Percentiles rank a stretch among this genome's conserved stretches.
phyloP scores from a whole-genome alignment of 2,329 filamentous ascomycete species.

The Colletotrichum cereale region DNA sequence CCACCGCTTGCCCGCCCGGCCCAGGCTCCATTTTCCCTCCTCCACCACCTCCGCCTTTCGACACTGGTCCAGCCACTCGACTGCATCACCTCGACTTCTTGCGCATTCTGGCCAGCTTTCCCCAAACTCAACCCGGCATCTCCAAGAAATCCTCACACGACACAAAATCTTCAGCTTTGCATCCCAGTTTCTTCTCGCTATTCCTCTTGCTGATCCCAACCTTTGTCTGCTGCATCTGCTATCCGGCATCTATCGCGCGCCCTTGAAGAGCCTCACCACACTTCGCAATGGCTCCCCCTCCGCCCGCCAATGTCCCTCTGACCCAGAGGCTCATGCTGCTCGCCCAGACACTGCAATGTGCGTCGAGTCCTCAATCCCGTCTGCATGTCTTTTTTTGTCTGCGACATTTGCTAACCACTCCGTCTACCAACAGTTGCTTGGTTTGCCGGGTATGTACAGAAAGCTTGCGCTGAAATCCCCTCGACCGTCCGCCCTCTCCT shows the following conservation, averaged over 20 bases:
- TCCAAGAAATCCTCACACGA: slow-evolving; percentile 30
- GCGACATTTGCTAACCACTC: slow-evolving; percentile 50
- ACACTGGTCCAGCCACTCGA: slow-evolving; percentile 33
- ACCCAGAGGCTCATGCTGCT: slow-evolving; percentile 81
- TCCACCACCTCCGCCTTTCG: slow-evolving; percentile 27
- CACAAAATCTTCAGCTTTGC: slow-evolving; percentile 10
- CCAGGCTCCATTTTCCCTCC: slow-evolving; percentile 35
- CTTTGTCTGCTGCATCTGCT: slow-evolving; percentile 2
- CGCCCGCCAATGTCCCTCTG: slow-evolving; percentile 76
- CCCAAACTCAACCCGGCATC: slow-evolving; percentile 29
- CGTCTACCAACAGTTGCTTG: slow-evolving; percentile 71
- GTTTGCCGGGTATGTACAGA: slow-evolving; percentile 80
- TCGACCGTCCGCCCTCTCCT: slow-evolving; percentile 33
- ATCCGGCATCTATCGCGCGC: slow-evolving; percentile 7
- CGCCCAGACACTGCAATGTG: slow-evolving; percentile 93
- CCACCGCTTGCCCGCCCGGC: slow-evolving; percentile 36
- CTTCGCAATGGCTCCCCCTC: slow-evolving; percentile 69
- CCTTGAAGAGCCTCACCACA: slow-evolving; percentile 8
- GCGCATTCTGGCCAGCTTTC: slow-evolving; percentile 40
- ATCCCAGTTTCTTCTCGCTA: not conserved
- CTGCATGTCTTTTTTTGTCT: slow-evolving; percentile 40
- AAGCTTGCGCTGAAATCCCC: slow-evolving; percentile 22
- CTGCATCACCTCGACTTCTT: slow-evolving; percentile 37
- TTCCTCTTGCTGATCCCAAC: not conserved
- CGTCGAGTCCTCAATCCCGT: slow-evolving; percentile 51